phyloP scores from a whole-genome alignment of 2,329 filamentous ascomycete genomes.

The Karstenula rhodostoma region DNA sequence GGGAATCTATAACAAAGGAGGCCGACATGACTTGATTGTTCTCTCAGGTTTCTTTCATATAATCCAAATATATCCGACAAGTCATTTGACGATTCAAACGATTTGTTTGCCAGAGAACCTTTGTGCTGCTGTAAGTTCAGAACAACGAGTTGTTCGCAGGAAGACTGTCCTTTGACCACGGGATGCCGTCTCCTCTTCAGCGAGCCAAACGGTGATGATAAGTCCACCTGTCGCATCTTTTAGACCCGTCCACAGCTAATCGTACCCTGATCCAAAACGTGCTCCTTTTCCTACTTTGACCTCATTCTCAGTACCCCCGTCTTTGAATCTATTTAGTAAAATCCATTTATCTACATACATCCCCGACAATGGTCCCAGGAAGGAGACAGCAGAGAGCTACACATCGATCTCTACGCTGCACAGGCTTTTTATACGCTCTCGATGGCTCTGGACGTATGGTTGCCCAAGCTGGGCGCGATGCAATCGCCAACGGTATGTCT shows the following conservation, averaged over 20 bases:
- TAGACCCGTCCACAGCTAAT: neutral
- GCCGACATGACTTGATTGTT: neutral
- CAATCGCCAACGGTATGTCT: too few relatives aligned
- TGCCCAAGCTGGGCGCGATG: too few relatives aligned
- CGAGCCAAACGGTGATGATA: neutral
- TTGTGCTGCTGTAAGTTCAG: neutral
- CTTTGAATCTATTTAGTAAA: too few relatives aligned
- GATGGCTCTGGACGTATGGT: too few relatives aligned
- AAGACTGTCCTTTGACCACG: neutral
- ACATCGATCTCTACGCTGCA: too few relatives aligned
- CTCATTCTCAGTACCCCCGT: too few relatives aligned
- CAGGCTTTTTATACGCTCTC: too few relatives aligned
- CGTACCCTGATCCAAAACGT: neutral
- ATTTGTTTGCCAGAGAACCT: neutral
- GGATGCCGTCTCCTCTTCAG: neutral
- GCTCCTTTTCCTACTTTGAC: too few relatives aligned
- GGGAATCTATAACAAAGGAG: neutral
- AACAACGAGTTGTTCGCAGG: neutral
- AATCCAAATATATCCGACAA: neutral
- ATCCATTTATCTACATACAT: too few relatives aligned
- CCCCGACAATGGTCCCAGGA: too few relatives aligned
- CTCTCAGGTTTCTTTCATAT: neutral
- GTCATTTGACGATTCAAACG: neutral
- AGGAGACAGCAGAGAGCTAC: too few relatives aligned
- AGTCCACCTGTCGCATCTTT: neutral